Evolutionary conservation across 805 yeast species (phyloP), one percentile per base, ranked within the genome.

Genomic region (Yarrowia sp.): DNA sequence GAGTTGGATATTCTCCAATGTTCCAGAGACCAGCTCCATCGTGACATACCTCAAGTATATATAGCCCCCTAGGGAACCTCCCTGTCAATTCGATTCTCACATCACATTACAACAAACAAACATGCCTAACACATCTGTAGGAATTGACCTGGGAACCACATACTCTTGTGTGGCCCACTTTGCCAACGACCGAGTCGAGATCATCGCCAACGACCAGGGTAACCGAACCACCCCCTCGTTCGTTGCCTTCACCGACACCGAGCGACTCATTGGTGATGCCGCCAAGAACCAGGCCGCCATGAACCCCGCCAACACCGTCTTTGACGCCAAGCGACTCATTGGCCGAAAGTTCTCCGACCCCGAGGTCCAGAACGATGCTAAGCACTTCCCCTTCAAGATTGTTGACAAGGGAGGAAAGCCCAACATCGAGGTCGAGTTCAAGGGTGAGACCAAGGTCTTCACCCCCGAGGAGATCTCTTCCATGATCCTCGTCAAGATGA

Each of bases 231-330:
- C 98, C 33, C 98, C 98, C 39, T 92, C 98, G 42, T 93, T 90
- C 79, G 98, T 94, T 71, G 97, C 97, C 64, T 93, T 93, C 86
- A 92, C 97, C 38, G 97, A 92, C 77, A 85, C 93, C 50, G 98
- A 94, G 83, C 89, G 97, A 83, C 85, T 92, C 76, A 92, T 92
- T 74, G 97, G 97, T 81, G 97, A 92, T 82, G 97, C 98, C 74
- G 98, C 98, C 70, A 94, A 94, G 87, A 93, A 94, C 82, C 98
- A 94, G 83, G 97, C 97, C 69, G 97, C 98, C 72, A 90, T 93
- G 88, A 94, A 94, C 83, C 98, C 98, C 66, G 73, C 83, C 70
- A 93, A 93, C 85, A 93, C 98, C 56, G 93, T 93, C 70, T 93
- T 93, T 76, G 98, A 93, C 76, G 97, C 97, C 76, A 93, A 93